phyloP scores from a whole-genome alignment of 352 stramenopile genomes.

The Phytophthora pseudosyringae region DNA sequence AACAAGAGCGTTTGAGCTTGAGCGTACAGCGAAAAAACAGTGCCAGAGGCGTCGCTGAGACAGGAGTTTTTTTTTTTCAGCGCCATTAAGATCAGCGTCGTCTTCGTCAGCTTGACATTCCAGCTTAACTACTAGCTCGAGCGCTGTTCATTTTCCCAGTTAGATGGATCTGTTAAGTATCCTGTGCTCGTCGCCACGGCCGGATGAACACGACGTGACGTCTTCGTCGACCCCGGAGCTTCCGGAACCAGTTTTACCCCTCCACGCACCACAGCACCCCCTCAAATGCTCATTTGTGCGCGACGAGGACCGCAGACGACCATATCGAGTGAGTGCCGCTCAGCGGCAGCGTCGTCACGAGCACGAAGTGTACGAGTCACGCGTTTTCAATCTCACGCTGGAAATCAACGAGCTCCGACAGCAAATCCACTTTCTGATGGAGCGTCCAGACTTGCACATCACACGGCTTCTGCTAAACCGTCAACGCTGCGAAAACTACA shows the following conservation, averaged over 20 bases:
- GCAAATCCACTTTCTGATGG: not conserved
- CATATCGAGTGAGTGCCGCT: not conserved
- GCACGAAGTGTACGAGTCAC: not conserved
- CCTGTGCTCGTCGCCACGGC: not conserved
- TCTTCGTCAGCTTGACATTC: no score
- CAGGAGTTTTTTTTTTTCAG: not conserved
- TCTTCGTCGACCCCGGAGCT: no score
- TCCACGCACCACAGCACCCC: no score
- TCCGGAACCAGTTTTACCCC: no score
- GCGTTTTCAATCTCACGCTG: not conserved
- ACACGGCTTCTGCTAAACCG: not conserved
- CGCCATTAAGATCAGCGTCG: no score
- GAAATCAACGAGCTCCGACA: not conserved
- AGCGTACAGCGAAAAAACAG: no score
- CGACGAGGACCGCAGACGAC: not conserved
- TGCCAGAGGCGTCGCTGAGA: not conserved
- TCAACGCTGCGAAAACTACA: not conserved
- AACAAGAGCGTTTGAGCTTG: no score
- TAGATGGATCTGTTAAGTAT: not conserved
- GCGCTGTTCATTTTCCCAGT: not conserved
- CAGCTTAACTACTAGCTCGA: not conserved
- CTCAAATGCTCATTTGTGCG: no score
- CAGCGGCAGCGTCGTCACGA: not conserved
- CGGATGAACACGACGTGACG: not conserved
- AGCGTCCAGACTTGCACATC: not conserved